A percentile compares a stretch with the other conserved stretches of the same genome.
phyloP scores from a whole-genome alignment of 2,329 filamentous ascomycete genomes.

The Nigrospora sphaerica region DNA sequence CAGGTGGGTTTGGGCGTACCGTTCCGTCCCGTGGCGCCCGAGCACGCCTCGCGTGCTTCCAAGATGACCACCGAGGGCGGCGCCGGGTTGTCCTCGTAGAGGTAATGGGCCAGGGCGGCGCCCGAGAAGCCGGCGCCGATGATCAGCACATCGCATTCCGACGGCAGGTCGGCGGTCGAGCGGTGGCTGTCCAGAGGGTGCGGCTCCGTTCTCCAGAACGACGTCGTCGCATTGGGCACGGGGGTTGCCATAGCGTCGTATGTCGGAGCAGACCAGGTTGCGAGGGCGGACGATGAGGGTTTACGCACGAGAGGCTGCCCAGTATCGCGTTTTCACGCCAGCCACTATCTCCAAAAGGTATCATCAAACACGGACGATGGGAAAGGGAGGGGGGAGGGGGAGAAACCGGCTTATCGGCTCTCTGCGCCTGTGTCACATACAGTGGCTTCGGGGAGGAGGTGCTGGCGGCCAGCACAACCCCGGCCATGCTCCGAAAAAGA shows the following conservation, averaged over 20 bases:
- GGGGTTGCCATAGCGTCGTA: neutral
- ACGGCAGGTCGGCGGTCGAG: constrained; percentile 39
- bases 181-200: constrained; percentile 42
- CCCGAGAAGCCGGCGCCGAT: constrained; percentile 49
- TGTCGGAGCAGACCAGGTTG: too few species aligned
- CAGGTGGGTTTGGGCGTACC: constrained; percentile 12
- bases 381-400: too few species aligned
- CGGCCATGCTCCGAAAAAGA: too few species aligned
- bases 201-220: constrained; percentile 49
- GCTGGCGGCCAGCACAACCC: too few species aligned
- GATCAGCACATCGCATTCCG: constrained; percentile 42
- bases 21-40: constrained; percentile 19
- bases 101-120: constrained; percentile 36
- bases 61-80: constrained; percentile 15
- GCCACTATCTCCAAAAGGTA: too few species aligned
- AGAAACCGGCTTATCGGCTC: too few species aligned
- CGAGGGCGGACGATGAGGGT: too few species aligned
- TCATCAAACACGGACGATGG: too few species aligned
- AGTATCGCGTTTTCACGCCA: too few species aligned
- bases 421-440: too few species aligned
- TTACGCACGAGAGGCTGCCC: too few species aligned
- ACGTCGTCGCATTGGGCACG: constrained; percentile 27
- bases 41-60: constrained; percentile 20
- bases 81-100: constrained; percentile 26
- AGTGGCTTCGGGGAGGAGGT: too few species aligned